Conservation (phyloP, 345 rosid genomes). For the Brassica carinata region DNA sequence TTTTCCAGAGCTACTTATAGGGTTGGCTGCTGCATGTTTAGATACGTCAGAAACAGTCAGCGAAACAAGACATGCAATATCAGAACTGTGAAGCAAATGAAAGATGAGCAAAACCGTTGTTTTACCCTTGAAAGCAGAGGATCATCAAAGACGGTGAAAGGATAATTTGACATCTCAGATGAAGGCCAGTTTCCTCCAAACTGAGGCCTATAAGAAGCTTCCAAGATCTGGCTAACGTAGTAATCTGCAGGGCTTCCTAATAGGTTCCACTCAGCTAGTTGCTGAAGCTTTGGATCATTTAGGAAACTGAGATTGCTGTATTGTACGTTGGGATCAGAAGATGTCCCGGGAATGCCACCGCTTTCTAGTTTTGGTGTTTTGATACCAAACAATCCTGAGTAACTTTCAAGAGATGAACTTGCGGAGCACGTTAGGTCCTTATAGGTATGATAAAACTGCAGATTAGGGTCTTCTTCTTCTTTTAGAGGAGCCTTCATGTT, state of each 20-base stretch:
- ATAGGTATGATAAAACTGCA: slow-evolving; percentile 46
- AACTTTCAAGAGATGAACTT: slow-evolving; percentile 62
- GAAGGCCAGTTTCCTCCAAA: slow-evolving; percentile 53
- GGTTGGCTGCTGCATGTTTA: slow-evolving; percentile 42
- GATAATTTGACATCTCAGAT: slow-evolving; percentile 54
- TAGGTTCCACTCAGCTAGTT: slow-evolving; percentile 54
- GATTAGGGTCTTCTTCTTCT: slow-evolving; percentile 52
- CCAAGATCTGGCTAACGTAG: slow-evolving; percentile 59
- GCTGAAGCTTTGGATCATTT: slow-evolving; percentile 55
- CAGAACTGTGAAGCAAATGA: neutral
- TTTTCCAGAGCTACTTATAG: slow-evolving; percentile 24
- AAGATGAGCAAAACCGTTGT: slow-evolving; percentile 17
- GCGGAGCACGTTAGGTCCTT: slow-evolving; percentile 64
- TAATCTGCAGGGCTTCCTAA: slow-evolving; percentile 57
- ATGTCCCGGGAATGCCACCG: slow-evolving; percentile 43
- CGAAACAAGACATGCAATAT: slow-evolving; percentile 13
- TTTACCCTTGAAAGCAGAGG: slow-evolving; percentile 52
- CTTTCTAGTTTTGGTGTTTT: slow-evolving; percentile 55
- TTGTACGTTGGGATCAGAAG: slow-evolving; percentile 38
- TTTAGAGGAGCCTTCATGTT: slow-evolving; percentile 42
- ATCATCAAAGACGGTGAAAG: slow-evolving; percentile 53
- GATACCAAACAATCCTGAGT: slow-evolving; percentile 54
- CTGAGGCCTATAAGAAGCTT: slow-evolving; percentile 50
- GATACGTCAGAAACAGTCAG: slow-evolving; percentile 3
- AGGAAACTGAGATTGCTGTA: slow-evolving; percentile 50